These are phyloP conservation scores for Pholiota microspora DNA, from an alignment of 768 basidiomycete species.

Conservation along the genomic window DNA sequence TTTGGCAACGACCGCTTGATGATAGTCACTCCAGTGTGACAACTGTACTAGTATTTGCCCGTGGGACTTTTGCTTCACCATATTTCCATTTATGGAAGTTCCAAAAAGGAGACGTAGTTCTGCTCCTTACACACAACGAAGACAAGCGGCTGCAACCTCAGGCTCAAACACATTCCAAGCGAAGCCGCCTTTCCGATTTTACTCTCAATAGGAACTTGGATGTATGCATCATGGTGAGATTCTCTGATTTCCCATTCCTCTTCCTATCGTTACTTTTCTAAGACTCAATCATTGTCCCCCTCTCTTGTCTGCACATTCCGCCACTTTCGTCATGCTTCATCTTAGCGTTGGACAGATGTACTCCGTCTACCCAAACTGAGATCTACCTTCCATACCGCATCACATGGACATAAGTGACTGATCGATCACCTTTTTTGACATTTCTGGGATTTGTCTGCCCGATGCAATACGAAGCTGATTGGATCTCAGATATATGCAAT, in stretches of 20 bases:
- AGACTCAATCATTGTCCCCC: too few species aligned
- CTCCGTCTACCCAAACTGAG: neutral
- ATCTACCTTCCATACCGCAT: neutral
- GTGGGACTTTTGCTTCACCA: neutral
- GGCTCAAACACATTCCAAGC: neutral
- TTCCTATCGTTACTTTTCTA: too few species aligned
- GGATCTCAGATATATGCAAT: conserved; percentile 10
- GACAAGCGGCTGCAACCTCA: conserved; percentile 5
- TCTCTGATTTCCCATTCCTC: too few species aligned
- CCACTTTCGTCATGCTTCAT: neutral
- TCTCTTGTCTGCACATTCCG: neutral
- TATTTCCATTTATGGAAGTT: conserved; percentile 12
- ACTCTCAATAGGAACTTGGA: neutral
- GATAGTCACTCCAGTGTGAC: conserved; percentile 15
- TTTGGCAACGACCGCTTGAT: neutral
- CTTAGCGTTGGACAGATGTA: neutral
- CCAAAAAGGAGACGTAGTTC: conserved; percentile 3
- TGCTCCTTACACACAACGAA: neutral
- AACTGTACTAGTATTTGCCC: neutral
- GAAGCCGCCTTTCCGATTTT: neutral
- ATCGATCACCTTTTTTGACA: conserved; percentile 10
- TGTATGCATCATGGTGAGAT: too few species aligned
- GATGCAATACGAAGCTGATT: conserved; percentile 7
- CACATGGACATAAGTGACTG: conserved; percentile 12
- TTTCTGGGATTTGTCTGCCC: conserved; percentile 12